Evolutionary conservation across 805 yeast genomes (phyloP), one percentile per base, ranked within the genome.

Genomic region (Lipomyces chichibuensis): DNA sequence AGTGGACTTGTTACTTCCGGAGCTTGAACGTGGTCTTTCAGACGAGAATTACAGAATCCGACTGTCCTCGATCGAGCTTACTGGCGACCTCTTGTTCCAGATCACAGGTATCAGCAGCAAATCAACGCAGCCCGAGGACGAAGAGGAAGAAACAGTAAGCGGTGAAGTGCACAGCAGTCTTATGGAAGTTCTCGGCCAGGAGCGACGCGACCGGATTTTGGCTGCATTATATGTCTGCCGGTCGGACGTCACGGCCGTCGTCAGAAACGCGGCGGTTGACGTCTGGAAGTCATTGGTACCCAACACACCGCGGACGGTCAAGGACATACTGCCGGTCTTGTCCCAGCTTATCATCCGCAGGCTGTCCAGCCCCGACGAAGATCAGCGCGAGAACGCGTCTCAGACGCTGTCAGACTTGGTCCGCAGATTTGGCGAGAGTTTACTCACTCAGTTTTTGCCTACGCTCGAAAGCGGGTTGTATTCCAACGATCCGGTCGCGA

Each of bases 271-370:
- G 32, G 88, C 98, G 13, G 86, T 91, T 67, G 97, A 95, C 74
- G 92, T 95, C 58, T 95, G 99, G 99, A 93, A 93, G 80, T 92
- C 97, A 0, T 82, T 95, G 75, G 98, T 95, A 61, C 90, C 97
- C 59, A 95, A 95, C 77, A 95, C 99, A 27, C 98, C 99, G 55
- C 87, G 90, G 75, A 91, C 97, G 2, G 89, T 95, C 58, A 94
- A 91, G 81, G 98, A 93, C 77, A 92, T 95, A 69, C 79, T 95
- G 69, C 96, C 97, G 37, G 83, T 92, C 4, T 85, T 95, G 71
- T 90, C 95, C 4, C 84, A 84, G 67, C 84, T 91, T 74, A 88
- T 95, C 74, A 91, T 95, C 66, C 85, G 88, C 72, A 85, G 92
- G 74, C 83, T 95, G 77, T 96, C 97, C 0, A 87, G 92, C n/a